phyloP scores from a whole-genome alignment of 306 rosid genomes.

The Hippophae tibetana region DNA sequence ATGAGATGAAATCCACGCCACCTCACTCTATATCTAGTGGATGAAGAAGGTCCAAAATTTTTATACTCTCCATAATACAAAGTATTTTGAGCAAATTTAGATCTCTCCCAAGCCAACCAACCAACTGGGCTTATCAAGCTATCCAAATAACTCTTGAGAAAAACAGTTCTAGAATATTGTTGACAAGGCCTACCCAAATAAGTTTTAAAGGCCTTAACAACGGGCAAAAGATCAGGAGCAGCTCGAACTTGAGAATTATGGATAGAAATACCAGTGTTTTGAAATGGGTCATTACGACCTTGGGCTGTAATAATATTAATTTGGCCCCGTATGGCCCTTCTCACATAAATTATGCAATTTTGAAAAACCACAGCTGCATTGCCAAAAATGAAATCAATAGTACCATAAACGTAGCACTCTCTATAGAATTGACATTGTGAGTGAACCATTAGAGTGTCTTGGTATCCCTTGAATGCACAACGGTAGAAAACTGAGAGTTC shows the following conservation, averaged over 20 bases:
- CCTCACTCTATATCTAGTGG: constrained; percentile 38
- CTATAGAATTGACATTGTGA: constrained; percentile 79
- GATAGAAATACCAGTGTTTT: constrained; percentile 56
- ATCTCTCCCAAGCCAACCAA: constrained; percentile 57
- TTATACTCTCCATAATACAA: constrained; percentile 52
- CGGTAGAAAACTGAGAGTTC: constrained; percentile 74
- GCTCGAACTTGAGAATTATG: constrained; percentile 59
- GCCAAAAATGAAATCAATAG: constrained; percentile 80
- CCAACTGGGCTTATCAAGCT: constrained; percentile 53
- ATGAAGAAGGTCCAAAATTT: constrained; percentile 63
- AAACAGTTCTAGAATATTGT: constrained; percentile 48
- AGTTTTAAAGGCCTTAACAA: constrained; percentile 18
- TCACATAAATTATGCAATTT: constrained; percentile 41
- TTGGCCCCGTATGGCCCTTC: constrained; percentile 65
- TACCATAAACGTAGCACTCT: constrained; percentile 65
- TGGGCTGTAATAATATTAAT: constrained; percentile 84
- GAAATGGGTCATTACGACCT: constrained; percentile 76
- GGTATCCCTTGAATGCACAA: constrained; percentile 61
- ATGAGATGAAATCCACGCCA: constrained; percentile 66
- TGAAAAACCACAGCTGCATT: constrained; percentile 85
- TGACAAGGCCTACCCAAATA: constrained; percentile 86
- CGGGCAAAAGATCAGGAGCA: constrained; percentile 47
- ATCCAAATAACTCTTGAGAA: constrained; percentile 47
- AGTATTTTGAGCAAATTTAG: constrained; percentile 25
- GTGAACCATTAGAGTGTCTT: constrained; percentile 87